phyloP scores from a whole-genome alignment of 805 yeast genomes.

The Kazachstania psychrophila region DNA sequence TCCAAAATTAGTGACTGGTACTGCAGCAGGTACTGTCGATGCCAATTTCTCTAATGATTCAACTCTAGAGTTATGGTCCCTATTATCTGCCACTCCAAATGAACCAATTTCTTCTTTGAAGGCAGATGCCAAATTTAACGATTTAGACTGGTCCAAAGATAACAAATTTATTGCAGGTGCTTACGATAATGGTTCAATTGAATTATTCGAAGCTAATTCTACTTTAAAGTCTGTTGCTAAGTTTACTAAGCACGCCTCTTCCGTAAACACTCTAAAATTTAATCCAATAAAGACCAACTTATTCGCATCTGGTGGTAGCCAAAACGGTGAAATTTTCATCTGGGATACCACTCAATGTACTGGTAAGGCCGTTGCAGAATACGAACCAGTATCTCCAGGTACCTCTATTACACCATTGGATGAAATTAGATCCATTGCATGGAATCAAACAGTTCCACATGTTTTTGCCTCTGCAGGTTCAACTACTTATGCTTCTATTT shows the following conservation, averaged over 20 bases:
- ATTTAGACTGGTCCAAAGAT: conserved; percentile 72
- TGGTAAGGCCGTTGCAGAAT: conserved; percentile 27
- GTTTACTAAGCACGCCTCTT: conserved; percentile 54
- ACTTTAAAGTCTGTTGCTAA: conserved; percentile 44
- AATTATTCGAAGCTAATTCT: conserved; percentile 50
- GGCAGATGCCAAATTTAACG: conserved; percentile 59
- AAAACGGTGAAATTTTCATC: conserved; percentile 69
- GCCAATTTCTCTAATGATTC: conserved; percentile 75
- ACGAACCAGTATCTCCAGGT: conserved; percentile 54
- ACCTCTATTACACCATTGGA: conserved; percentile 71
- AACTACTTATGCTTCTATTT: conserved; percentile 79
- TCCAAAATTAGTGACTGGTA: conserved; percentile 81
- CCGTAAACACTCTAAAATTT: conserved; percentile 67
- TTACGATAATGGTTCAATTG: conserved; percentile 70
- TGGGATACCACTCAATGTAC: conserved; percentile 74
- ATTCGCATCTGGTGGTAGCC: conserved; percentile 75
- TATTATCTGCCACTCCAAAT: conserved; percentile 35
- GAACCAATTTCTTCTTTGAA: conserved; percentile 38
- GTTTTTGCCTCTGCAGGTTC: conserved; percentile 86
- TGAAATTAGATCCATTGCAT: conserved; percentile 70
- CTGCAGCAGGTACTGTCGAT: conserved; percentile 94
- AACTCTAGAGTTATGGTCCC: conserved; percentile 70
- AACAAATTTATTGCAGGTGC: conserved; percentile 76
- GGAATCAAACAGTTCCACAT: conserved; percentile 79
- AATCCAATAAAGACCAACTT: conserved; percentile 63